Conservation (phyloP, 1,284 basidiomycete genomes). For the Ganoderma resinaceum region DNA sequence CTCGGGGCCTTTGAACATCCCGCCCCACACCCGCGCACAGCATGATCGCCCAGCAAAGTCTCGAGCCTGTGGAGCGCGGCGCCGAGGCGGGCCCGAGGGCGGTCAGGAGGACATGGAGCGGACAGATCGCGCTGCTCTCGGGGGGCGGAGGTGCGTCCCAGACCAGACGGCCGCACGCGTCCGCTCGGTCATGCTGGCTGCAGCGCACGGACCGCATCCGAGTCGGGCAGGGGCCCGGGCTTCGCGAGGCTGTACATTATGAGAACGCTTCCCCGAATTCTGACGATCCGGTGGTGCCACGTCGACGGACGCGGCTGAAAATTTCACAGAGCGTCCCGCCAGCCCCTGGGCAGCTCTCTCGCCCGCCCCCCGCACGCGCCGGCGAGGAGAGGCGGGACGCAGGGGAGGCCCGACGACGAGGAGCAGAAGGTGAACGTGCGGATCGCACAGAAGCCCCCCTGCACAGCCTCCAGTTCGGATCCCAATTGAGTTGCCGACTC, state of each 20-base stretch:
- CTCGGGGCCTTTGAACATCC: neutral
- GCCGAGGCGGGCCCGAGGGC: neutral
- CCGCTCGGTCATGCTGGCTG: neutral
- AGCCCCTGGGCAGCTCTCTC: neutral
- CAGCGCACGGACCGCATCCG: neutral
- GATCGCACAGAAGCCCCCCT: conserved; percentile 5
- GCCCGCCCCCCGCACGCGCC: neutral
- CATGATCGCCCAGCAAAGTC: neutral
- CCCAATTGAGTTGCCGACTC: conserved; percentile 6
- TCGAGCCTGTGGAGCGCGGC: neutral
- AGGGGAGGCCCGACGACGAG: neutral
- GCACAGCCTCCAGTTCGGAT: conserved; percentile 24
- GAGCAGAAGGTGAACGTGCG: neutral
- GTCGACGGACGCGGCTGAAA: conserved; percentile 9
- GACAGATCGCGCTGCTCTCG: neutral
- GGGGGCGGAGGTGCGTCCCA: conserved; percentile 3
- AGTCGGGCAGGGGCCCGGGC: conserved; percentile 4
- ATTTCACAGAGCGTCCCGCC: conserved; percentile 12
- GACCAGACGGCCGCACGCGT: neutral
- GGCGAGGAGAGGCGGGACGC: neutral
- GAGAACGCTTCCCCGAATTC: conserved; percentile 23
- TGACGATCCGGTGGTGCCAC: conserved; percentile 24
- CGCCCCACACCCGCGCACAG: neutral
- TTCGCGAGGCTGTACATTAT: conserved; percentile 27
- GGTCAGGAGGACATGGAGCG: neutral